Base-by-base conservation (phyloP, 805 yeast species). In the Komagataella ulmi region DNA sequence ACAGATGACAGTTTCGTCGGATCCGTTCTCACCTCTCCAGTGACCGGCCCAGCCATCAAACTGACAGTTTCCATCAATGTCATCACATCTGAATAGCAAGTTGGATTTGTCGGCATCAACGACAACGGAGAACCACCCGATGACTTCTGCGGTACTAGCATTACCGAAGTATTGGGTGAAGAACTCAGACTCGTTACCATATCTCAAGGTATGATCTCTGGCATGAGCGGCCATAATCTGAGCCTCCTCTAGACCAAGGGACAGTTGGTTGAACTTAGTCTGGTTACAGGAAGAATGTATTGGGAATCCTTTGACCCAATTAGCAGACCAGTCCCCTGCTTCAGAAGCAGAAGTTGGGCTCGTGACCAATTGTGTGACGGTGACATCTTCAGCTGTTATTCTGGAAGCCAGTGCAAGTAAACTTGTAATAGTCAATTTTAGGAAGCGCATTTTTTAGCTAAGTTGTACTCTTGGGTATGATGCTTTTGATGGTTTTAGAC, bases 1-100 rank as follows among this genome's bases (percentile, higher is more conserved):
- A 56, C 72, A 67, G 48, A 68, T 66, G 14, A 65, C 69, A 18
- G 64, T 67, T 54, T 68, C 70, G 49, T 64, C 61, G 7, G 66
- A 55, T 24, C 59, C 68, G 49, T 64, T 63, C 17, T 56, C 57
- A 43, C 65, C 67, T 55, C 71, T 60, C 65, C 69, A 65, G 44
- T 67, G 67, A 18, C 71, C 70, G 5, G 70, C 70, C 63, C 66
- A 66, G 36, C 67, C 67, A 36, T 55, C 61, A 8, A 57, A 53
- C n/a, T 58, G 52, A 56, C 72, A 68, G 51, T 62, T 59, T 1
- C 64, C 66, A 52, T 66, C 70, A 7, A 57, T 55, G 50, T 66
- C 65, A 51, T 67, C 72, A 58, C 72, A 68, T 24, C 71, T 58
- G 55, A 65, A 60, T 12, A 66, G 44, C 18, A 61, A 56, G 23